Conservation (phyloP, 2,329 filamentous ascomycete genomes). For the Botrytis elliptica region DNA sequence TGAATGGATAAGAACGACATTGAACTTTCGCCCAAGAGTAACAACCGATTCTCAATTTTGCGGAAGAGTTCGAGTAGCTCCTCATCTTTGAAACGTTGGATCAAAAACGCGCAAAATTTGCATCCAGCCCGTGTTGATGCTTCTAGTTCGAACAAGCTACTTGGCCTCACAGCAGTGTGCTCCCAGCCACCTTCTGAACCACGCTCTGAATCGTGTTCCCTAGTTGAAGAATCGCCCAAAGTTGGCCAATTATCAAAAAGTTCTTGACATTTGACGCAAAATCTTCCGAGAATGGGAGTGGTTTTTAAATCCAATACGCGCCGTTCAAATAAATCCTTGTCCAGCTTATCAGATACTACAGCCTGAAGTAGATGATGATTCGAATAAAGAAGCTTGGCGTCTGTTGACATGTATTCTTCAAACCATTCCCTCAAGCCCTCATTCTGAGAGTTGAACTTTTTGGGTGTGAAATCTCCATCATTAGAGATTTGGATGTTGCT, state of each 20-base stretch:
- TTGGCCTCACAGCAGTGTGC: background rate
- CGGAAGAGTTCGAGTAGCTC: background rate
- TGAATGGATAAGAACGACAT: background rate
- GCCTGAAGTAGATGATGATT: background rate
- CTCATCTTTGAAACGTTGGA: background rate
- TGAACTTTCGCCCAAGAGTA: background rate
- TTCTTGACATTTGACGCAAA: background rate
- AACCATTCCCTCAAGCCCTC: background rate
- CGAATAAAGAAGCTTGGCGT: fast-evolving
- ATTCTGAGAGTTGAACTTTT: background rate
- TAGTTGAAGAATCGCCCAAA: background rate
- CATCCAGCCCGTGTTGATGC: background rate
- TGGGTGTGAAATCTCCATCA: fast-evolving
- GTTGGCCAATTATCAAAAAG: background rate
- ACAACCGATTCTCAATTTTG: background rate
- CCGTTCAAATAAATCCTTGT: background rate
- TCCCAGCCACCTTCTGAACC: background rate
- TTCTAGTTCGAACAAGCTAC: background rate
- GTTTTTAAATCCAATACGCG: background rate
- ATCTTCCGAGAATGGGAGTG: background rate
- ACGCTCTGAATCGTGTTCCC: background rate
- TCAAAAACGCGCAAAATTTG: background rate
- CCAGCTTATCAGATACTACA: background rate
- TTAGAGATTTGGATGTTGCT: fast-evolving
- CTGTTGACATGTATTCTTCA: background rate